Base-by-base conservation (phyloP, 2,329 filamentous ascomycete species). In the Fusarium sp. region DNA sequence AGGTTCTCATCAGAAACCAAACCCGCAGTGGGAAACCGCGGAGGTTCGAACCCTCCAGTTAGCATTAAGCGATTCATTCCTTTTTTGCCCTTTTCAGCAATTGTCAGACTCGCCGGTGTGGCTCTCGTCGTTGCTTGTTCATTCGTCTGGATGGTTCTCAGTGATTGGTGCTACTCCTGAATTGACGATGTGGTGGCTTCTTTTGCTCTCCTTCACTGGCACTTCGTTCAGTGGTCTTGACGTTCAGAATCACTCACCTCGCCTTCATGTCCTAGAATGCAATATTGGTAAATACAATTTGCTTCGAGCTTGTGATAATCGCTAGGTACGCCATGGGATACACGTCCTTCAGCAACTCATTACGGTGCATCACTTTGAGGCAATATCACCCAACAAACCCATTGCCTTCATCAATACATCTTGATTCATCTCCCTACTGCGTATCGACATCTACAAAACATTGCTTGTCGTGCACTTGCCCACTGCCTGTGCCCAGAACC, bases 401-500 rank as follows among this genome's bases (percentile, higher is more conserved):
- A 27, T 13, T 4, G 16, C 18, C 27, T 25, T 50, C 20, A 62
- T 63, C 36, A 70, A 56, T 70, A 75, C 62, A 65, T 74, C 35
- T 60, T 75, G 63, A 65, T 75, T 71, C 58, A 64, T 63, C 40
- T 75, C 60, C 40, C 59, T 60, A 58, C 54, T 61, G 22, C 61
- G 56, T 68, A 56, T 58, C 27, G 65, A 59, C 63, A 63, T 75
- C 31, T 56, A 47, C 61, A 14, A 63, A 58, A 50, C 38, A 50
- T 62, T 31, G 66, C 47, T 52, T 47, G 67, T 67, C 61, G 36
- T 69, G 78, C 75, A 79, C 77, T 79, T 79, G 77, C 77, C 77
- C 59, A 79, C 77, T 79, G 77, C 77, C 77, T 78, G 76, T 78
- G 77, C 76, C 52, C 58, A 67, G 68, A 63, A 62, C 47, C 47